Evolutionary conservation across 2,329 filamentous ascomycete species (phyloP), one percentile per base, ranked within the genome.

Genomic region (Davidsoniella eucalypti): DNA sequence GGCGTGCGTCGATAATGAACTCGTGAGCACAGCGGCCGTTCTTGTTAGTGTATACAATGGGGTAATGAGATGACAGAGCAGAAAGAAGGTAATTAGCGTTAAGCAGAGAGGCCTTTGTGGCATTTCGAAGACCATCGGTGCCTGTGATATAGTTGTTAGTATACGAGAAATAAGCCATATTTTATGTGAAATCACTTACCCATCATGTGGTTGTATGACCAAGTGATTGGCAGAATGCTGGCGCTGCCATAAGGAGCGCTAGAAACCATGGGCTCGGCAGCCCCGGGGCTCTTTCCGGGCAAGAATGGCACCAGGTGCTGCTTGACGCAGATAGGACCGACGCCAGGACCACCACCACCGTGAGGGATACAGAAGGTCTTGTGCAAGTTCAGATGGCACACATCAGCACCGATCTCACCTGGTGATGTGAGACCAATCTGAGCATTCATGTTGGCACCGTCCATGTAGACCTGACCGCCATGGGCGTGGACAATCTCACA

Each of bases 281-380:
- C 58, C 44, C 62, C 58, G 33, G 61, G 59, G 36, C 56, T 55
- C 39, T 53, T 61, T 16, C 75, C 78, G 4, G 88, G 87, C 12
- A 95, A 73, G 71, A 80, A 87, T 5, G 78, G 77, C 5, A 75
- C 67, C 46, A 96, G 78, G 60, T 93, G 85, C 54, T 78, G 68
- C 63, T 88, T 92, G 50, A 94, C 90, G 61, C 87, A 88, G 57
- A 96, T 94, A 49, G 90, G 90, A 2, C 90, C 90, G 37, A 95
- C 86, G 59, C 90, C 90, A 8, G 90, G 90, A 14, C 90, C 90
- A 56, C 90, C 90, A 55, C 90, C 90, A 50, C 90, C 90, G 65
- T 96, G 90, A 44, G 90, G 90, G 60, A 96, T 96, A 64, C 90
- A 96, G 72, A 96, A 96, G 2, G 90, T 96, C 76, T 96, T 96